These are phyloP conservation scores for Fusarium domesticum DNA, from an alignment of 2,329 filamentous ascomycete genomes.

Conservation along the genomic window DNA sequence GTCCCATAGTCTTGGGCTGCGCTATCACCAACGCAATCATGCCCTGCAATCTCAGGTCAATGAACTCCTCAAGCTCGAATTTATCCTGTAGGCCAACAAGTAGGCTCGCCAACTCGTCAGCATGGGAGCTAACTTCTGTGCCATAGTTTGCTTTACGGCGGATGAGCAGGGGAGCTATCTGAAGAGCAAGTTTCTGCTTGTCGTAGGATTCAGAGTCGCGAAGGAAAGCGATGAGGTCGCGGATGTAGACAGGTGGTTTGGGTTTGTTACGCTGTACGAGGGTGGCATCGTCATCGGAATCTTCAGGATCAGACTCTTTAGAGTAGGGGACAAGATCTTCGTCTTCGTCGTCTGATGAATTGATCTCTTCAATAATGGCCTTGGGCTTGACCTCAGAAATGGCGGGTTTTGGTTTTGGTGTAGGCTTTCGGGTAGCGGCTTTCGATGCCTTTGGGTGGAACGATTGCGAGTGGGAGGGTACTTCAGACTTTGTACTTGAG, in stretches of 20 bases:
- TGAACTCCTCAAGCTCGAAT: slow-evolving; percentile 76
- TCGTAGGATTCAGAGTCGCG: slow-evolving; percentile 82
- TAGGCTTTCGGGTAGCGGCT: slow-evolving; percentile 23
- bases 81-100: slow-evolving; percentile 82
- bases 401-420: slow-evolving; percentile 30
- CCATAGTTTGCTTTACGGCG: slow-evolving; percentile 86
- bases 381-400: slow-evolving; percentile 33
- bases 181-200: slow-evolving; percentile 74
- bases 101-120: slow-evolving; percentile 72
- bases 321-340: slow-evolving; percentile 73
- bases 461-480: slow-evolving; percentile 4
- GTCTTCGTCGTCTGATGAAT: slow-evolving; percentile 57
- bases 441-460: slow-evolving; percentile 1
- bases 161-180: slow-evolving; percentile 75
- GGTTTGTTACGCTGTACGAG: slow-evolving; percentile 79
- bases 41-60: slow-evolving; percentile 70
- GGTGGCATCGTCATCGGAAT: slow-evolving; percentile 91
- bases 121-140: slow-evolving; percentile 80
- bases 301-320: slow-evolving; percentile 85
- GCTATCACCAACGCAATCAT: slow-evolving; percentile 80
- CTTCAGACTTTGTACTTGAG: slow-evolving; percentile 7
- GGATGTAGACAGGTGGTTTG: slow-evolving; percentile 83
- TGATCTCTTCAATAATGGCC: slow-evolving; percentile 64
- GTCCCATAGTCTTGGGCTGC: slow-evolving; percentile 72
- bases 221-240: slow-evolving; percentile 76